Evolutionary conservation across 176 grass and related monocot genomes (phyloP).

Genomic region (Eragrostis nindensis): DNA sequence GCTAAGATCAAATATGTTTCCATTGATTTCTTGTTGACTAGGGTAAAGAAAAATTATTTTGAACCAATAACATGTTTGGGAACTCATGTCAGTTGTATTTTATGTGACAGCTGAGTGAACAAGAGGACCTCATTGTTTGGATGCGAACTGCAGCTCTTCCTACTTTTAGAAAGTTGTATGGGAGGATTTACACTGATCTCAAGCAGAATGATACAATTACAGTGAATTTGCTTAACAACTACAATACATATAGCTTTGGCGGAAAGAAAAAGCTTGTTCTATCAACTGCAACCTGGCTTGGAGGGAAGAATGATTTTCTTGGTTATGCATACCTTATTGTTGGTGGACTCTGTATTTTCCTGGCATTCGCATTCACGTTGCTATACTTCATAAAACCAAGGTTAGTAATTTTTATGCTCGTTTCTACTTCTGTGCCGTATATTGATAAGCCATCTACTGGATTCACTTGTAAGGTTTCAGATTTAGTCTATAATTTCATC

Average conservation of each 20-base stretch:
- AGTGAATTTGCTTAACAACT: slow-evolving; percentile 74
- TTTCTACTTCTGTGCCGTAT: slow-evolving; percentile 3
- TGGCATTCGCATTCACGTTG: slow-evolving; percentile 70
- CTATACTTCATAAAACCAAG: slow-evolving; percentile 86
- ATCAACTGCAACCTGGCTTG: slow-evolving; percentile 91
- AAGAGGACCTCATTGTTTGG: slow-evolving; percentile 94
- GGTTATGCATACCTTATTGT: slow-evolving; percentile 78
- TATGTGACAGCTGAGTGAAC: slow-evolving; percentile 63
- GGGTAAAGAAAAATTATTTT: slow-evolving; percentile 26
- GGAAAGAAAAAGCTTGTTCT: slow-evolving; percentile 92
- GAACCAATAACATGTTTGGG: not conserved
- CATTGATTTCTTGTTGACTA: slow-evolving; percentile 30
- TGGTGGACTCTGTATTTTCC: slow-evolving; percentile 80
- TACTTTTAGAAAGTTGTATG: slow-evolving; percentile 91
- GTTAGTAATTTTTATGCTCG: slow-evolving; percentile 44
- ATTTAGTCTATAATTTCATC: slow-evolving; percentile 13
- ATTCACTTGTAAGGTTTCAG: slow-evolving; percentile 24
- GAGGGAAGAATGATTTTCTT: slow-evolving; percentile 86
- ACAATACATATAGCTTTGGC: slow-evolving; percentile 82
- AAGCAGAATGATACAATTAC: slow-evolving; percentile 78
- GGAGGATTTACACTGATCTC: slow-evolving; percentile 75
- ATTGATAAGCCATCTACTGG: slow-evolving; percentile 1
- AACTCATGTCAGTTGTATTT: slow-evolving; percentile 40
- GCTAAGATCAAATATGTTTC: not conserved
- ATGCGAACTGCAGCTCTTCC: slow-evolving; percentile 93